Evolutionary conservation across 2,329 filamentous ascomycete species (phyloP).

Genomic region (Trichoderma harzianum): DNA sequence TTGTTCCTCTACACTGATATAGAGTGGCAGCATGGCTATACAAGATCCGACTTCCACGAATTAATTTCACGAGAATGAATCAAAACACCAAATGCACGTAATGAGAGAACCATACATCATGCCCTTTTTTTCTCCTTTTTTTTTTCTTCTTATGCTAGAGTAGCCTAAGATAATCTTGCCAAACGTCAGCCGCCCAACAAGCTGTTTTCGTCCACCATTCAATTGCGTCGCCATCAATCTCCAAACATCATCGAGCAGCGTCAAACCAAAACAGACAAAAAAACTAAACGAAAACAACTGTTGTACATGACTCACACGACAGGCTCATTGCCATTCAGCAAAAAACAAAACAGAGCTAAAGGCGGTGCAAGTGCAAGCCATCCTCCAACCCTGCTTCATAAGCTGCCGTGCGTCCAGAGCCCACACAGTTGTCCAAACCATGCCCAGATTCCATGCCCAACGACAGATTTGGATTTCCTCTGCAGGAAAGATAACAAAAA

Average conservation of each 20-base stretch:
- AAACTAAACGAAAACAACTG: constrained; percentile 15
- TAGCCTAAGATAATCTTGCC: neutral
- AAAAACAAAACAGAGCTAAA: neutral
- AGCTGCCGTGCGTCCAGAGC: constrained; percentile 9
- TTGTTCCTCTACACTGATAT: neutral
- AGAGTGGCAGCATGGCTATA: neutral
- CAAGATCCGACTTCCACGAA: neutral
- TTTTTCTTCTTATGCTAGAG: neutral
- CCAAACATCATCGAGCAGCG: constrained; percentile 4
- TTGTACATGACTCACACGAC: constrained; percentile 18
- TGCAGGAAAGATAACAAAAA: neutral
- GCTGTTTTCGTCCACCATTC: constrained; percentile 13
- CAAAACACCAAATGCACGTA: neutral
- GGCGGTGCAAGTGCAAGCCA: neutral
- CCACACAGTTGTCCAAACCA: constrained; percentile 19
- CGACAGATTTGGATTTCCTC: constrained; percentile 5
- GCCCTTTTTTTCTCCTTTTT: neutral
- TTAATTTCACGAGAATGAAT: neutral
- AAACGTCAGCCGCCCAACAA: constrained; percentile 4
- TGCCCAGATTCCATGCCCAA: constrained; percentile 1
- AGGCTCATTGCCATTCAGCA: neutral
- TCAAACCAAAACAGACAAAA: constrained; percentile 9
- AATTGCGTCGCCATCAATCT: constrained; percentile 11
- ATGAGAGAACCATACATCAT: neutral
- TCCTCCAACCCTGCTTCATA: neutral